phyloP scores from a whole-genome alignment of 176 grass and related monocot species.

The Thalia dealbata region DNA sequence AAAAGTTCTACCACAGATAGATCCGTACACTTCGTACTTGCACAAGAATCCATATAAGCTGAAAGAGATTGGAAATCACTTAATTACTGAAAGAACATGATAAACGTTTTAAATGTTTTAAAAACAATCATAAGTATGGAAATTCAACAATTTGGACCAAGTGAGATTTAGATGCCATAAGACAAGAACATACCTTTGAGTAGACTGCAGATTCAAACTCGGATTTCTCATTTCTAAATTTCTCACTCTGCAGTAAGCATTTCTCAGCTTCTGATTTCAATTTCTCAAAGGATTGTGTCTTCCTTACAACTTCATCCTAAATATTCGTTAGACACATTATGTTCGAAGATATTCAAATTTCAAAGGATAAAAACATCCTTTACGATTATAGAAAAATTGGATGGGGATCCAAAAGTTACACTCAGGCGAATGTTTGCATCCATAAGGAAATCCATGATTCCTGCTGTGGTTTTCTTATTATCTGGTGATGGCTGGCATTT shows the following conservation, averaged over 20 bases:
- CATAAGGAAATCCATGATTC: constrained; percentile 84
- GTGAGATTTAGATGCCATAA: not conserved
- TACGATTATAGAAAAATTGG: not conserved
- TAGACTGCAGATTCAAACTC: constrained; percentile 71
- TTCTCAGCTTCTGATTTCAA: constrained; percentile 78
- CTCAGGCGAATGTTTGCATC: constrained; percentile 92
- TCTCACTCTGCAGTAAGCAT: constrained; percentile 77
- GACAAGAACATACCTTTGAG: constrained; percentile 43
- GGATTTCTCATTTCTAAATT: constrained; percentile 48
- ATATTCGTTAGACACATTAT: not conserved
- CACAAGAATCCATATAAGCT: not conserved
- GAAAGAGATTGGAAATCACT: not conserved
- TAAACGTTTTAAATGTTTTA: not conserved
- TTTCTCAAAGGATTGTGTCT: constrained; percentile 57
- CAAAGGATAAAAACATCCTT: not conserved
- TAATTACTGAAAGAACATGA: not conserved
- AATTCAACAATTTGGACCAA: constrained; percentile 1
- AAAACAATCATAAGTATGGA: not conserved
- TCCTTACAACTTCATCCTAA: constrained; percentile 87
- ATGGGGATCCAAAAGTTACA: constrained; percentile 31
- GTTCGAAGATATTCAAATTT: not conserved
- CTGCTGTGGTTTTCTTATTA: constrained; percentile 47
- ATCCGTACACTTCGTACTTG: not conserved
- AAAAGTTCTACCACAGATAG: not conserved
- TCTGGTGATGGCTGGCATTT: constrained; percentile 65